phyloP scores from a whole-genome alignment of 2,329 filamentous ascomycete genomes.

The Xylariomycetidae sp. region DNA sequence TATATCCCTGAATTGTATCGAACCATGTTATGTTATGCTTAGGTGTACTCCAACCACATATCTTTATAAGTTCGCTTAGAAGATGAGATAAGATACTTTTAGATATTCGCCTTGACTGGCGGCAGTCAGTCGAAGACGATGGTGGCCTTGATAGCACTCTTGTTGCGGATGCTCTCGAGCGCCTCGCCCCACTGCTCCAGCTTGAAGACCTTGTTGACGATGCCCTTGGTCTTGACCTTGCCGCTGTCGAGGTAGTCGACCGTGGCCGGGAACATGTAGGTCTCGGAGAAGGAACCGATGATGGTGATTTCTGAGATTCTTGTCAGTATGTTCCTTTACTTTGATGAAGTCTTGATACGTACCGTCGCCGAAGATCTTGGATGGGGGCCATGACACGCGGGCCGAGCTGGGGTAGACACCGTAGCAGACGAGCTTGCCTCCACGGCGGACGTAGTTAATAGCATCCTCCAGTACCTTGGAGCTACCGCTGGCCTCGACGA shows the following conservation, averaged over 20 bases:
- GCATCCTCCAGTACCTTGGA: constrained; percentile 65
- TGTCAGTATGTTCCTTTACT: constrained; percentile 4
- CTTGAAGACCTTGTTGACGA: constrained; percentile 69
- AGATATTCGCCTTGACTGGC: no score
- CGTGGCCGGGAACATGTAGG: constrained; percentile 62
- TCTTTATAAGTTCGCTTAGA: no score
- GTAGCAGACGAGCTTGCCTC: constrained; percentile 68
- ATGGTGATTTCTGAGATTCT: constrained; percentile 63
- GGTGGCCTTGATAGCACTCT: constrained; percentile 69
- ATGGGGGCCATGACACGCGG: constrained; percentile 63
- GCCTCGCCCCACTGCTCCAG: constrained; percentile 70
- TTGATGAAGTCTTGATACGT: constrained; percentile 4
- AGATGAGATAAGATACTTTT: no score
- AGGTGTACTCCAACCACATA: no score
- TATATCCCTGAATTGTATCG: no score
- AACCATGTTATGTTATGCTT: no score
- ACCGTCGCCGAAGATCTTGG: constrained; percentile 60
- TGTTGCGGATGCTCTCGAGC: constrained; percentile 66
- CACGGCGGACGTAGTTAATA: constrained; percentile 67
- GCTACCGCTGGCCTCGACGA: constrained; percentile 67
- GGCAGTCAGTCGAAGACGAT: constrained; percentile 59
- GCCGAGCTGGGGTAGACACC: constrained; percentile 63
- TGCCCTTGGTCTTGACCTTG: constrained; percentile 60
- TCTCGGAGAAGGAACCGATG: constrained; percentile 68
- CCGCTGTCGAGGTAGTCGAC: constrained; percentile 52